Percentiles rank a stretch among this genome's conserved stretches.
Conservation (phyloP, 164 flowering plant species). For the Brasenia schreberi region DNA sequence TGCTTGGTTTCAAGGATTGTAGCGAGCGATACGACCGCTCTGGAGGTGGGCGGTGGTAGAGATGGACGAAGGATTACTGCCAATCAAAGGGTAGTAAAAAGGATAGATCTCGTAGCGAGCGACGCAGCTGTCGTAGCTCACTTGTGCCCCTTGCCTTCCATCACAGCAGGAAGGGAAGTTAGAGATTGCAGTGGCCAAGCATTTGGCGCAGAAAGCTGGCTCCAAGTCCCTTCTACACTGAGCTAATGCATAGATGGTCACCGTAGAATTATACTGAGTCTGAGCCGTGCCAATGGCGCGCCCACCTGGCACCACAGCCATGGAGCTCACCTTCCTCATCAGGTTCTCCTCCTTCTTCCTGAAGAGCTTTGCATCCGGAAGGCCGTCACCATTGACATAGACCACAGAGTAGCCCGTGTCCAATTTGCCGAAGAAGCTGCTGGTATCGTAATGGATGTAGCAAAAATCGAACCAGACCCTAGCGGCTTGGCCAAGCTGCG, state of each 20-base stretch:
- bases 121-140: constrained; percentile 6
- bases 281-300: constrained; percentile 4
- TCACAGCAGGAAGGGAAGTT: constrained; percentile 3
- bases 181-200: constrained; percentile 7
- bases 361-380: not conserved
- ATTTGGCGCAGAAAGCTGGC: constrained; percentile 3
- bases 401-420: constrained; percentile 5
- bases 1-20: not conserved
- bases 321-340: constrained; percentile 1
- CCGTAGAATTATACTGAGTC: not conserved
- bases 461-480: constrained; percentile 8
- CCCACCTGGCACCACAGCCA: not conserved
- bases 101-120: constrained; percentile 8
- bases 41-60: not conserved
- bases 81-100: constrained; percentile 7
- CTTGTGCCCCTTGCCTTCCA: constrained; percentile 3
- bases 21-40: not conserved
- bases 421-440: constrained; percentile 4
- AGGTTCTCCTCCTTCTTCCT: not conserved
- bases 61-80: not conserved
- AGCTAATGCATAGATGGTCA: constrained; percentile 7
- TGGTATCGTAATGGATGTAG: constrained; percentile 4
- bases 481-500: not conserved
- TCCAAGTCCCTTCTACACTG: constrained; percentile 9
- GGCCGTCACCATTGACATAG: constrained; percentile 5